A percentile compares a stretch with the other conserved stretches of the same genome.
Conservation (phyloP, 176 grass and related monocot genomes). For the Luzula sylvatica region DNA sequence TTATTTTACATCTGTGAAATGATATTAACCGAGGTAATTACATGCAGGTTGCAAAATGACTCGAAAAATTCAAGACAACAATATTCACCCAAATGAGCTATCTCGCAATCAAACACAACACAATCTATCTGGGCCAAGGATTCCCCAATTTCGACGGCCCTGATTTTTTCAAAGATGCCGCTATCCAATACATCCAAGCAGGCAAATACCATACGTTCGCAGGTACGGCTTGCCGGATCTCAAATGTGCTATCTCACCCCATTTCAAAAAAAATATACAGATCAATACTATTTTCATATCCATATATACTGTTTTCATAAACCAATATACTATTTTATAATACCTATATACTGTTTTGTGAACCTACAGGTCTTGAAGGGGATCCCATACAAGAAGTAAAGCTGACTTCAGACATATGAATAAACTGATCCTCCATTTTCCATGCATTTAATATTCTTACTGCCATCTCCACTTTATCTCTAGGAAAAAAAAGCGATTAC, state of each 20-base stretch:
- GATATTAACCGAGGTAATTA: too few relatives aligned
- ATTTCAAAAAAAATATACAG: constrained; percentile 81
- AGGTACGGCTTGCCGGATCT: constrained; percentile 72
- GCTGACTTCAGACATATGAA: constrained; percentile 49
- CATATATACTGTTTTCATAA: too few relatives aligned
- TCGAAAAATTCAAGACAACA: constrained; percentile 96
- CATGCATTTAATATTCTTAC: constrained; percentile 77
- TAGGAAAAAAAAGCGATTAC: too few relatives aligned
- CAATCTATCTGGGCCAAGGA: constrained; percentile 92
- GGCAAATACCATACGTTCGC: constrained; percentile 94
- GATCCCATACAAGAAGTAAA: too few relatives aligned
- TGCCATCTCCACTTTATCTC: constrained; percentile 90
- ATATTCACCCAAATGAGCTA: constrained; percentile 99
- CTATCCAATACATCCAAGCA: constrained; percentile 71
- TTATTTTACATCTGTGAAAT: too few relatives aligned
- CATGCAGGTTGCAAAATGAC: constrained; percentile 75
- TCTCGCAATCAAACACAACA: constrained; percentile 84
- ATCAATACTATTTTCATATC: too few relatives aligned
- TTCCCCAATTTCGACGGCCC: constrained; percentile 97
- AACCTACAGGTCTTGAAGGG: too few relatives aligned
- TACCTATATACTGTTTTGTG: too few relatives aligned
- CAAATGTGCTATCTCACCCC: constrained; percentile 52
- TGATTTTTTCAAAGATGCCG: constrained; percentile 84
- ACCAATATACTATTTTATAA: too few relatives aligned
- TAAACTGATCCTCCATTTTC: constrained; percentile 70